phyloP scores from a whole-genome alignment of 2,329 filamentous ascomycete species.

The Pseudonectria buxi region DNA sequence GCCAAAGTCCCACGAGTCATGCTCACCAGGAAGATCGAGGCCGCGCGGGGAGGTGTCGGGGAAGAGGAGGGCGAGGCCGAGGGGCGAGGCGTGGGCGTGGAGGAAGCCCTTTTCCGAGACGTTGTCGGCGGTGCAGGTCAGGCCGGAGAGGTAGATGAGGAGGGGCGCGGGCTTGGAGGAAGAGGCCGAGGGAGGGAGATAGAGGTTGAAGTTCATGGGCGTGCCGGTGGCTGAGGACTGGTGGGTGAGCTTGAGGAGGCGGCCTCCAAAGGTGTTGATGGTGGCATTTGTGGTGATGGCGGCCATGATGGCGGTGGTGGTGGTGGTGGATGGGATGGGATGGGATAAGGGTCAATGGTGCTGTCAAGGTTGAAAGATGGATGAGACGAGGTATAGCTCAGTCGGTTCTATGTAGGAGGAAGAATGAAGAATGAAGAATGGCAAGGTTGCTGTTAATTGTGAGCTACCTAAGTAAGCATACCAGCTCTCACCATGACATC shows the following conservation, averaged over 20 bases:
- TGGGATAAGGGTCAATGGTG: conserved; percentile 2
- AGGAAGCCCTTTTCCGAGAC: conserved; percentile 82
- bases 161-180: conserved; percentile 58
- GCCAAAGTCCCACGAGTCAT: conserved; percentile 88
- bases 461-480: too few relatives aligned
- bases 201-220: conserved; percentile 89
- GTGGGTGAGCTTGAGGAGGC: conserved; percentile 91
- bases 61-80: conserved; percentile 86
- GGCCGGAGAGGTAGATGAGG: conserved; percentile 85
- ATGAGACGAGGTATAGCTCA: background rate
- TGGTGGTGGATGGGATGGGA: background rate
- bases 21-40: conserved; percentile 71
- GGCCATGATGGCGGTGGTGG: conserved; percentile 50
- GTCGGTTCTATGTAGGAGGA: too few relatives aligned
- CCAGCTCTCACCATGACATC: too few relatives aligned
- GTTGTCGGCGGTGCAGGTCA: conserved; percentile 92
- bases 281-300: conserved; percentile 78
- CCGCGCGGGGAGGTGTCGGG: conserved; percentile 93
- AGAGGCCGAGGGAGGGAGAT: conserved; percentile 68
- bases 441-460: too few relatives aligned
- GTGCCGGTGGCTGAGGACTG: conserved; percentile 70
- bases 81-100: conserved; percentile 70
- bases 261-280: conserved; percentile 87
- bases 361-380: too few relatives aligned
- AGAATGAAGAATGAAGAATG: too few relatives aligned